Conservation (phyloP, 1,284 basidiomycete species). For the Rhodotorula sp. region DNA sequence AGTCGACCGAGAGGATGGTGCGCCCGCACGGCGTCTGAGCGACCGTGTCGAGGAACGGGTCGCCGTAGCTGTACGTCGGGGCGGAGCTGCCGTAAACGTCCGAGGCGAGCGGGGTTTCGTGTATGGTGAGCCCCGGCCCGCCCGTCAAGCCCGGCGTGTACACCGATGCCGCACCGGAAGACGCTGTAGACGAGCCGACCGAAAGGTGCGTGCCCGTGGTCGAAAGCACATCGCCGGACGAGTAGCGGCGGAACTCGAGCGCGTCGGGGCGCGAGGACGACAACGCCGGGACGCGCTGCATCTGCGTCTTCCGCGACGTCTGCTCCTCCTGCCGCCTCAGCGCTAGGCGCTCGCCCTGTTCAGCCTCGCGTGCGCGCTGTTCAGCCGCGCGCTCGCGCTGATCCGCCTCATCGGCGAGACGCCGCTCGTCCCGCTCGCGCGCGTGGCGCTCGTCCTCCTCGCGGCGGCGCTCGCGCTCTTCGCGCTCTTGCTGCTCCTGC, state of each 20-base stretch:
- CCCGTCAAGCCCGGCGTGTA: background rate
- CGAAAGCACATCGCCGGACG: too few species aligned
- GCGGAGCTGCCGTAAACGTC: background rate
- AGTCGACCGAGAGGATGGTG: constrained; percentile 12
- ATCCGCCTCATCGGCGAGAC: background rate
- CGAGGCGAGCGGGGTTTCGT: background rate
- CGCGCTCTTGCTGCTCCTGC: constrained; percentile 2
- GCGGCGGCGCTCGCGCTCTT: background rate
- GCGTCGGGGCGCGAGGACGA: background rate
- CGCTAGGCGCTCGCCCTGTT: background rate
- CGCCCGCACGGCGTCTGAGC: constrained; percentile 18
- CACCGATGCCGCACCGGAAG: background rate
- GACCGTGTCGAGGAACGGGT: constrained; percentile 8
- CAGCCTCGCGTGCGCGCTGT: too few species aligned
- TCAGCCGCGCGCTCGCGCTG: background rate
- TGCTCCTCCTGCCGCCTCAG: background rate
- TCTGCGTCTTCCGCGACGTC: too few species aligned
- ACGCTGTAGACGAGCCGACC: background rate
- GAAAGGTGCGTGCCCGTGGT: background rate
- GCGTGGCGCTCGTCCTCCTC: background rate
- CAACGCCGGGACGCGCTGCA: background rate
- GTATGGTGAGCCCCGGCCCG: background rate
- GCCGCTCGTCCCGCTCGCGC: background rate
- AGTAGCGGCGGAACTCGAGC: background rate
- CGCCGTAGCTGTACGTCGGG: background rate